phyloP scores from a whole-genome alignment of 2,329 filamentous ascomycete genomes.

The Curvularia verruculosa region DNA sequence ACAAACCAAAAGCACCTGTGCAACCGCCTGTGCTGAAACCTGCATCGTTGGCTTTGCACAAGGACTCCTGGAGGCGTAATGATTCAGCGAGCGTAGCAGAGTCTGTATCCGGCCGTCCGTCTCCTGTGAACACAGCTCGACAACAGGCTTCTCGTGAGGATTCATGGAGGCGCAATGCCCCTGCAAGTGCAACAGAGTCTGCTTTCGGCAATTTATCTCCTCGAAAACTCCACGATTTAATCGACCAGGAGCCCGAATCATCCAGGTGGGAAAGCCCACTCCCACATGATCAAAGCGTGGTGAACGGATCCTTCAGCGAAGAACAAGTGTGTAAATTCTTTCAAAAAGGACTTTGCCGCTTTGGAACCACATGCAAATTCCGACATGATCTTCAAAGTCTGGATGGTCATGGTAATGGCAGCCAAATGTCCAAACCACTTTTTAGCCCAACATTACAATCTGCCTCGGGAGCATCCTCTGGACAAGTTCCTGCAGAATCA shows the following conservation, averaged over 20 bases:
- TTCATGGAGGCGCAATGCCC: constrained; percentile 15
- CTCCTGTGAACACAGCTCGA: not conserved
- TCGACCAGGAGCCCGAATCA: constrained; percentile 12
- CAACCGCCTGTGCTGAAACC: constrained; percentile 6
- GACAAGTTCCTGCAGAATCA: not conserved
- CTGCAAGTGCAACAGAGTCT: constrained; percentile 11
- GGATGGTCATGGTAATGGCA: not conserved
- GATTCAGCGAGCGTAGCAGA: constrained; percentile 7
- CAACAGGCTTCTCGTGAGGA: constrained; percentile 10
- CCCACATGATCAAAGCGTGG: not conserved
- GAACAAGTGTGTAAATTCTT: constrained; percentile 29
- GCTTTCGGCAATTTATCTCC: constrained; percentile 7
- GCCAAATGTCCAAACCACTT: not conserved
- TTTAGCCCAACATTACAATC: not conserved
- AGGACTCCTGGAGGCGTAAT: constrained; percentile 18
- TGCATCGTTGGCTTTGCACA: constrained; percentile 4
- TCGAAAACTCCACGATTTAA: constrained; percentile 9
- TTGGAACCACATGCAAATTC: constrained; percentile 31
- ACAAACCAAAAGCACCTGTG: constrained; percentile 9
- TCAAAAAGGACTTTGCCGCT: constrained; percentile 34
- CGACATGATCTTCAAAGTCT: constrained; percentile 17
- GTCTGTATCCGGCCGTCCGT: not conserved
- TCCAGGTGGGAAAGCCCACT: constrained; percentile 12
- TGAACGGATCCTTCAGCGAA: not conserved
- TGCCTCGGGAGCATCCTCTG: not conserved